Base-by-base conservation (phyloP, 306 rosid species). In the Delonix regia region DNA sequence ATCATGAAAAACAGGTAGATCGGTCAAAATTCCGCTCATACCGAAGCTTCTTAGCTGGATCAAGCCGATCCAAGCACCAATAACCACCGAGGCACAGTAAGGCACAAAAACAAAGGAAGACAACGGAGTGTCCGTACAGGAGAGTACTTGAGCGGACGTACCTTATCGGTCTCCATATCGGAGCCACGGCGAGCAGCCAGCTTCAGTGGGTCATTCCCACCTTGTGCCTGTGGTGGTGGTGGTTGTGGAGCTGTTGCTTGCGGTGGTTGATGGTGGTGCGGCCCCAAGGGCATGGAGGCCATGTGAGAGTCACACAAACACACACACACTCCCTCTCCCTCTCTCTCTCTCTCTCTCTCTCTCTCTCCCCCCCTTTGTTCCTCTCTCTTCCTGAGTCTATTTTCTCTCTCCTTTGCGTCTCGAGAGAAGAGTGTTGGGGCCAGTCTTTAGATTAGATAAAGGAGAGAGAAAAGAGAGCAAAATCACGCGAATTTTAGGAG, bases 211-310 rank as follows among this genome's bases (percentile, higher is more conserved):
- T 89, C 90, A 82, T 78, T 84, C 80, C 70, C 81, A 1, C 81
- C 76, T 64, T 67, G 88, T 38, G 73, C 73, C 79, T 71, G 88
- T 16, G 79, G 79, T 74, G 73, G 79, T 74, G 73, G 81, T 38
- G 81, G 83, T 15, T 74, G 85, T 27, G 48, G 78, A 68, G 81
- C 75, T 62, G 73, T 64, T 41, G 64, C 76, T 51, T 83, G 87
- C 82, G 83, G 88, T 63, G 82, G 90, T 69, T 81, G 85, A 41
- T 75, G 91, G 73, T 83, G 86, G 83, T 86, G 81, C 75, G 88
- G 94, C 90, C 92, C 92, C 86, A 89, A 68, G 86, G 89, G 90
- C 81, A 88, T 60, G 85, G 97, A 83, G 67, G 91, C 90, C 94
- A 90, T 92, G 88, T 85, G 83, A 86, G 84, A 64, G 48, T 67